Conservation (phyloP, 192 early-diverging fungal species). For the Diversispora eburnea region DNA sequence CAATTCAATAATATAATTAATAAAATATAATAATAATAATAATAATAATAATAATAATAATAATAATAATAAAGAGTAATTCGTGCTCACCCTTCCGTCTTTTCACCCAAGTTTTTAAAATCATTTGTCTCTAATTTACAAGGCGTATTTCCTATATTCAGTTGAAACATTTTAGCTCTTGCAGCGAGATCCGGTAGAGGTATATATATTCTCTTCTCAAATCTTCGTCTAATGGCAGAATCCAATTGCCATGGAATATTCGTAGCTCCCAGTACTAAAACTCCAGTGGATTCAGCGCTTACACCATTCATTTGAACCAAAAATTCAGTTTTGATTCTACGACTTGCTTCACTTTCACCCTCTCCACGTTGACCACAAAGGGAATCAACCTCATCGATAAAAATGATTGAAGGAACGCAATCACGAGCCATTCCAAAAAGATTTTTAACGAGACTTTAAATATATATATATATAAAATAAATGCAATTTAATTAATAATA, state of each 20-base stretch:
- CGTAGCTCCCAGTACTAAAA: conserved; percentile 93
- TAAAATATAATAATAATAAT: background rate
- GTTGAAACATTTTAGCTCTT: conserved; percentile 83
- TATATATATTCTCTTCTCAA: conserved; percentile 98
- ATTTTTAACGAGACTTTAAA: conserved; percentile 78
- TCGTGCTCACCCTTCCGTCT: conserved; percentile 70
- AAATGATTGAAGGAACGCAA: conserved; percentile 92
- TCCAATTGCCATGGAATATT: conserved; percentile 98
- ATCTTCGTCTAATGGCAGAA: conserved; percentile 89
- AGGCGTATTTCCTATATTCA: conserved; percentile 92
- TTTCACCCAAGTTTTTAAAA: conserved; percentile 69
- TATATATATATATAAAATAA: background rate
- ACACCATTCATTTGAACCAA: conserved; percentile 99
- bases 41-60: background rate
- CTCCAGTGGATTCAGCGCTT: conserved; percentile 91
- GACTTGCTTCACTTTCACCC: conserved; percentile 91
- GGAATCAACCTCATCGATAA: conserved; percentile 99
- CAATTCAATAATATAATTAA: background rate
- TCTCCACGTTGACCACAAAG: conserved; percentile 93
- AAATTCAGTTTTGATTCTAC: conserved; percentile 97
- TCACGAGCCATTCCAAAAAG: conserved; percentile 92
- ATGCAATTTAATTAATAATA: background rate
- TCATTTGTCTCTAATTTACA: conserved; percentile 72
- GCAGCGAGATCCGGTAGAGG: conserved; percentile 89
- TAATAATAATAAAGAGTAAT: background rate